phyloP scores from a whole-genome alignment of 176 grass and related monocot genomes.

The Bromus sterilis region DNA sequence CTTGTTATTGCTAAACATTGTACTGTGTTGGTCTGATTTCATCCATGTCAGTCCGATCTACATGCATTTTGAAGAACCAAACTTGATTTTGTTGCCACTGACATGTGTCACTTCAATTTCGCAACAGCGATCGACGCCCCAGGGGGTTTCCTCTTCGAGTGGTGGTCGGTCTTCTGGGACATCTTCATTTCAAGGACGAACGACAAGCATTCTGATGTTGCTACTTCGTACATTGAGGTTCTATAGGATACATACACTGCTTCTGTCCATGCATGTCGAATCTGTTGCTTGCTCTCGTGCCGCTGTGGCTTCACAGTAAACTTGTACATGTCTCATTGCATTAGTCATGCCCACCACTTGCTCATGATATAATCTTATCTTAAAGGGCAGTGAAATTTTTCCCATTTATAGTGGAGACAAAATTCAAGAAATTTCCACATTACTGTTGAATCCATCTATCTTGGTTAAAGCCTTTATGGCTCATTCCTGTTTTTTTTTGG shows the following conservation, averaged over 20 bases:
- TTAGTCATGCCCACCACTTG: background rate
- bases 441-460: background rate
- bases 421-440: background rate
- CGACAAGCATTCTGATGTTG: constrained; percentile 68
- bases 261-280: background rate
- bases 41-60: background rate
- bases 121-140: constrained; percentile 58
- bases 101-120: background rate
- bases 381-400: background rate
- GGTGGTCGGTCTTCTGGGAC: constrained; percentile 88
- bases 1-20: background rate
- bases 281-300: background rate
- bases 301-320: background rate
- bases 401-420: background rate
- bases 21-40: background rate
- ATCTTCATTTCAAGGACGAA: constrained; percentile 77
- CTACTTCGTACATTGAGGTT: constrained; percentile 59
- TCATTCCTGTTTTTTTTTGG: background rate
- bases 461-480: background rate
- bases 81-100: background rate
- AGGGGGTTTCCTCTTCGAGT: constrained; percentile 72
- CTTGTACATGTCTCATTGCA: background rate
- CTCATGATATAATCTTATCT: background rate
- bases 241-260: background rate
- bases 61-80: constrained; percentile 5